Conservation (phyloP, 2,329 filamentous ascomycete genomes). For the Colletotrichum brevisporum region DNA sequence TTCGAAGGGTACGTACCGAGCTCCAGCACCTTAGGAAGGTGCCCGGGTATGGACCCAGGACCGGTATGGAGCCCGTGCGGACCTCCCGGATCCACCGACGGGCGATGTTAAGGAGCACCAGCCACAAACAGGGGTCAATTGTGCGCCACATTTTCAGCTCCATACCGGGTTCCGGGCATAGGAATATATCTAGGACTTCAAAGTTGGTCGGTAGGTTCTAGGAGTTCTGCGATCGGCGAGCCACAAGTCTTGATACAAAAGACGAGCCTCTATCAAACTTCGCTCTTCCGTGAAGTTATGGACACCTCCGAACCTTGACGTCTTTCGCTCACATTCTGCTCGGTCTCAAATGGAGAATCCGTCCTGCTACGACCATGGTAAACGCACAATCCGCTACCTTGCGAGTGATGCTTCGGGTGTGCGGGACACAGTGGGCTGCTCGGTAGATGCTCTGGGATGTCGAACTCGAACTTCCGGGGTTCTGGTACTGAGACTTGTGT, state of each 20-base stretch:
- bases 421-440: slow-evolving; percentile 67
- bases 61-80: no score
- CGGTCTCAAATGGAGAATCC: slow-evolving; percentile 17
- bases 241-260: no score
- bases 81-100: no score
- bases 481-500: slow-evolving; percentile 31
- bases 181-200: no score
- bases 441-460: slow-evolving; percentile 65
- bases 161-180: neutral
- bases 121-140: neutral
- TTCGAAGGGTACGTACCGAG: neutral
- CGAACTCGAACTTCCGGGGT: slow-evolving; percentile 58
- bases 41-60: no score
- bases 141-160: neutral
- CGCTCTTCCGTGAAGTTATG: slow-evolving; percentile 33
- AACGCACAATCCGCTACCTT: slow-evolving; percentile 65
- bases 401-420: slow-evolving; percentile 58
- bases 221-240: no score
- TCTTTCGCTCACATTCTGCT: slow-evolving; percentile 18
- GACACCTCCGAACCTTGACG: slow-evolving; percentile 39
- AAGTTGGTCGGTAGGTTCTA: no score
- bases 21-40: neutral
- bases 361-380: slow-evolving; percentile 59
- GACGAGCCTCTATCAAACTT: neutral
- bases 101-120: slow-evolving; percentile 5